Conservation (phyloP, 768 basidiomycete genomes). For the Myochromella boudieri region DNA sequence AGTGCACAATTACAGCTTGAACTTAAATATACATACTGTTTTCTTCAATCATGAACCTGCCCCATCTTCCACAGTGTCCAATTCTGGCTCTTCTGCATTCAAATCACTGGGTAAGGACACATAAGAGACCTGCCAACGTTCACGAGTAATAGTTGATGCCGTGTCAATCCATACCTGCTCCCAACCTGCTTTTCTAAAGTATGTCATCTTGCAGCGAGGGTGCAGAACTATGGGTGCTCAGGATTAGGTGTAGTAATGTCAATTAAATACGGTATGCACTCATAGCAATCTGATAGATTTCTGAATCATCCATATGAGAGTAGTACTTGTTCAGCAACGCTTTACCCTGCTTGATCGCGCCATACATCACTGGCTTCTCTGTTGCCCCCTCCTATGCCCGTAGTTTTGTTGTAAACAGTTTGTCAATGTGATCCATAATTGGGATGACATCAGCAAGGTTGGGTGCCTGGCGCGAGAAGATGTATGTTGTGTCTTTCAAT, state of each 20-base stretch:
- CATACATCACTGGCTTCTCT: neutral
- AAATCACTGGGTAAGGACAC: neutral
- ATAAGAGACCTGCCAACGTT: too few species aligned
- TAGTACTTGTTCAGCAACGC: neutral
- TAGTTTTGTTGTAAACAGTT: neutral
- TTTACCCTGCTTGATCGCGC: neutral
- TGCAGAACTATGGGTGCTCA: slow-evolving; percentile 1
- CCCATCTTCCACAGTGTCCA: too few species aligned
- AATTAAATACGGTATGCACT: neutral
- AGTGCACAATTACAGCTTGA: too few species aligned
- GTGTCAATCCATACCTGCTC: slow-evolving; percentile 2
- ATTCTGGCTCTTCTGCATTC: neutral
- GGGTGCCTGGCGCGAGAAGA: neutral
- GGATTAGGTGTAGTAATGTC: neutral
- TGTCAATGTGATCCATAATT: slow-evolving; percentile 1
- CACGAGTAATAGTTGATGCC: neutral
- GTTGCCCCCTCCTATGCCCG: too few species aligned
- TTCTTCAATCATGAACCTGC: too few species aligned
- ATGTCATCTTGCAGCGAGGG: slow-evolving; percentile 3
- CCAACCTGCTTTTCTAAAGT: slow-evolving; percentile 8
- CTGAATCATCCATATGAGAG: neutral
- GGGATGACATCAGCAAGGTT: neutral
- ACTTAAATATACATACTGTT: too few species aligned
- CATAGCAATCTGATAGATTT: slow-evolving; percentile 4
- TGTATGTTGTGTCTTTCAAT: neutral